Evolutionary conservation across 129 eudicot species (phyloP), one percentile per base, ranked within the genome.

Genomic region (Artemisia argyi): DNA sequence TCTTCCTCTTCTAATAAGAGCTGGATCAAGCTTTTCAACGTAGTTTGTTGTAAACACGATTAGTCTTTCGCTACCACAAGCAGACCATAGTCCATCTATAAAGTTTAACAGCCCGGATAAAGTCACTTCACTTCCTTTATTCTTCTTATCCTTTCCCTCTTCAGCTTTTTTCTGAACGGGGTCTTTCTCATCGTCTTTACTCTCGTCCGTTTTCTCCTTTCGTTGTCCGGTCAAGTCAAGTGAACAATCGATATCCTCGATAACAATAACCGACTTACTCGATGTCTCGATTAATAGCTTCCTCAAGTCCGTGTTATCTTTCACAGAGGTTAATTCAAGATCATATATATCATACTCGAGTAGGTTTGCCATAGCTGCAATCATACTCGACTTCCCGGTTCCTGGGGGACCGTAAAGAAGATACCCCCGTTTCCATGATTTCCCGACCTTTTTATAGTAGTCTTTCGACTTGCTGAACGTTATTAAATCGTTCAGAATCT

Each of bases 361-460:
- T 11, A 80, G 51, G 46, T 84, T 84, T 17, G 88, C 82, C 80
- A 84, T 84, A 32, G 88, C 85, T 5, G 88, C 88, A 19, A 84
- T 84, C 88, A 80, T 80, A 78, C 80, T 80, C 13, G 88, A 84
- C 53, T 84, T 84, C 18, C 88, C 88, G 1, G 83, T 84, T 62
- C 88, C 88, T 8, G 88, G 88, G 1, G 88, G 88, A 65, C 88
- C 88, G 15, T 76, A 84, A 14, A 80, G 77, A 17, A 83, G 82
- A 76, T 83, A 83, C 4, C 88, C 88, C 0, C 88, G 48, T 76
- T 84, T 84, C 88, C 88, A 84, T 8, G 88, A 76, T 65, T 84
- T 84, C 0, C 88, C 88, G 6, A 84, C 53, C 59, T 73, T 80
- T 0, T 59, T 75, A 35, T 84, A 84, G 48, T 76, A 76, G 8